Evolutionary conservation across 148 eudicot genomes (phyloP).

Genomic region (Chenopodium album): DNA sequence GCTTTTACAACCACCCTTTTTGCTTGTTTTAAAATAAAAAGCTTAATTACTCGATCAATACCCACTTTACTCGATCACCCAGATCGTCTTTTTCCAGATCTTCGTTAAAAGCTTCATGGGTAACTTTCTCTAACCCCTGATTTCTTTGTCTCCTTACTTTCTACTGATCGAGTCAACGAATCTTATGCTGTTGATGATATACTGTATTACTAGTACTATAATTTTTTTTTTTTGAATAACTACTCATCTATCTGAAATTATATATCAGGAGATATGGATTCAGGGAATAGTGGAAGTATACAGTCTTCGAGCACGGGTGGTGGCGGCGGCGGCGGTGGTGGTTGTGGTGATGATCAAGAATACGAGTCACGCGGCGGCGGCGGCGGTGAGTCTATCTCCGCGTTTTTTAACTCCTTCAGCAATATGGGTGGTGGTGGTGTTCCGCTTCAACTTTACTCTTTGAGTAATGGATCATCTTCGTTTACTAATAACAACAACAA

Average conservation of each 20-base stretch:
- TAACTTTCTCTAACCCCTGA: constrained; percentile 24
- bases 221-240: too few relatives aligned
- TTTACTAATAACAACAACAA: not conserved
- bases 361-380: constrained; percentile 43
- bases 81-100: constrained; percentile 25
- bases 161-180: not conserved
- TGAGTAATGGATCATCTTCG: constrained; percentile 6
- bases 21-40: not conserved
- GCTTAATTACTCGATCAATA: not conserved
- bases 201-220: not conserved
- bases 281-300: constrained; percentile 62
- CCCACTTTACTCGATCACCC: constrained; percentile 13
- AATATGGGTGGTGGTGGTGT: not conserved
- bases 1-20: constrained; percentile 36
- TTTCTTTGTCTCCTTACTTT: not conserved
- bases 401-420: constrained; percentile 23
- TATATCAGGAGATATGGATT: constrained; percentile 48
- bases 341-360: constrained; percentile 58
- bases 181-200: not conserved
- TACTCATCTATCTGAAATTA: too few relatives aligned
- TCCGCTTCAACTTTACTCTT: constrained; percentile 31
- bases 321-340: constrained; percentile 14
- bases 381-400: constrained; percentile 5
- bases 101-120: constrained; percentile 31
- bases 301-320: constrained; percentile 51